Evolutionary conservation across 1,284 basidiomycete genomes (phyloP).

Genomic region (Sporisorium exsertum): DNA sequence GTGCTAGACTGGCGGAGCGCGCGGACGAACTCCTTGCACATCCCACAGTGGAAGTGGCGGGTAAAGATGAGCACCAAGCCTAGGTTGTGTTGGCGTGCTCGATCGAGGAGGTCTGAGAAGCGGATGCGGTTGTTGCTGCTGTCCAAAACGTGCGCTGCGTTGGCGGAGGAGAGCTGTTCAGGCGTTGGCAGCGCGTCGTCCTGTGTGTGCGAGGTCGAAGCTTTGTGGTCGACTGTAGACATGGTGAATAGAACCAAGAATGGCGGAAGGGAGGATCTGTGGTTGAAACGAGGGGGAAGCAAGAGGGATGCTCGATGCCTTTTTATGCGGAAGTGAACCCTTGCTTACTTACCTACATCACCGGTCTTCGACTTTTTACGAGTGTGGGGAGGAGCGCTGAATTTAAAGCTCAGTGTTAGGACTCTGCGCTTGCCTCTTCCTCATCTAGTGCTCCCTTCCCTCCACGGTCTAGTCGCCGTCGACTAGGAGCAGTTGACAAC

Average conservation of each 20-base stretch:
- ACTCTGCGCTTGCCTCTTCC: background rate
- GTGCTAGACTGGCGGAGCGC: slow-evolving; percentile 21
- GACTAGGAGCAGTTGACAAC: background rate
- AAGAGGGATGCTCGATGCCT: background rate
- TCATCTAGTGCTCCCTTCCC: background rate
- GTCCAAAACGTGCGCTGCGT: slow-evolving; percentile 24
- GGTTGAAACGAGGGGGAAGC: background rate
- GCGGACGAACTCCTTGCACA: slow-evolving; percentile 43
- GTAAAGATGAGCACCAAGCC: slow-evolving; percentile 41
- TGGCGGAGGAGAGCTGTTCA: slow-evolving; percentile 31
- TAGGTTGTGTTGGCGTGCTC: slow-evolving; percentile 5
- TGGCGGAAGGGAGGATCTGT: background rate
- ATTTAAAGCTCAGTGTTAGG: slow-evolving; percentile 4
- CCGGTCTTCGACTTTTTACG: background rate
- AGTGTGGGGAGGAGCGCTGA: background rate
- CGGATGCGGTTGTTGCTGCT: slow-evolving; percentile 7
- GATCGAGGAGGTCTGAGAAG: slow-evolving; percentile 22
- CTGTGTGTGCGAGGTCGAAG: background rate
- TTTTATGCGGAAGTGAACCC: slow-evolving; percentile 24
- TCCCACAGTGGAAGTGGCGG: slow-evolving; percentile 56
- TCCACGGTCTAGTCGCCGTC: background rate
- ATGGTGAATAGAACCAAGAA: slow-evolving; percentile 9
- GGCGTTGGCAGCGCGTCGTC: slow-evolving; percentile 33
- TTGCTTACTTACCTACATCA: background rate
- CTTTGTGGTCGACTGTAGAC: slow-evolving; percentile 6